Evolutionary conservation across 768 basidiomycete species (phyloP).

Genomic region (Lepiota subincarnata): DNA sequence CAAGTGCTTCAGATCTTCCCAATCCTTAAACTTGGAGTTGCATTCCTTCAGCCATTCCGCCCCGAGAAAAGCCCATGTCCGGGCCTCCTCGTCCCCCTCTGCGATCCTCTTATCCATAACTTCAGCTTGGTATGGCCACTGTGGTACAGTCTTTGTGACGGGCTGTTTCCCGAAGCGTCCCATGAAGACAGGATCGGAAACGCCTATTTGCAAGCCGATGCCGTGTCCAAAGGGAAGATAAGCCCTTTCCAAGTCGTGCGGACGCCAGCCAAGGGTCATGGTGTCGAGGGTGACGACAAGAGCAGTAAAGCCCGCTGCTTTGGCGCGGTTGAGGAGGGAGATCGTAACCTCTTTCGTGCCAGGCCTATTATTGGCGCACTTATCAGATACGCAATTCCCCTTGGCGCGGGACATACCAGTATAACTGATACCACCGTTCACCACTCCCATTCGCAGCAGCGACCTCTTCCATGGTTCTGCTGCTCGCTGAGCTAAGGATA

Average conservation of each 20-base stretch:
- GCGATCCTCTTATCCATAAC: constrained; percentile 37
- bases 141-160: constrained; percentile 30
- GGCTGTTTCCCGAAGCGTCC: constrained; percentile 44
- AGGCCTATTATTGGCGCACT: constrained; percentile 43
- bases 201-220: constrained; percentile 61
- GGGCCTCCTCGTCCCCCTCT: constrained; percentile 45
- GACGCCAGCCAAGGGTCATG: constrained; percentile 69
- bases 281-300: constrained; percentile 82
- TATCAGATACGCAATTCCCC: neutral
- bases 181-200: constrained; percentile 81
- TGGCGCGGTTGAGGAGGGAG: constrained; percentile 64
- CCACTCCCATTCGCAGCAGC: constrained; percentile 66
- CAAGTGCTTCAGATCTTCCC: constrained; percentile 70
- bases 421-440: constrained; percentile 77
- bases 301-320: constrained; percentile 59
- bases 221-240: constrained; percentile 69
- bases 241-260: constrained; percentile 61
- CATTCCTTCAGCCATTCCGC: constrained; percentile 58
- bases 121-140: constrained; percentile 58
- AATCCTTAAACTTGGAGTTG: constrained; percentile 55
- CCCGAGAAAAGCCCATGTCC: constrained; percentile 44
- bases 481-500: constrained; percentile 73
- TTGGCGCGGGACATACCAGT: constrained; percentile 44
- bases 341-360: constrained; percentile 52
- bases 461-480: constrained; percentile 73